Percentiles rank a stretch among this genome's conserved stretches.
Conservation (phyloP, 805 yeast species). For the Schwanniomyces vanrijiae region DNA sequence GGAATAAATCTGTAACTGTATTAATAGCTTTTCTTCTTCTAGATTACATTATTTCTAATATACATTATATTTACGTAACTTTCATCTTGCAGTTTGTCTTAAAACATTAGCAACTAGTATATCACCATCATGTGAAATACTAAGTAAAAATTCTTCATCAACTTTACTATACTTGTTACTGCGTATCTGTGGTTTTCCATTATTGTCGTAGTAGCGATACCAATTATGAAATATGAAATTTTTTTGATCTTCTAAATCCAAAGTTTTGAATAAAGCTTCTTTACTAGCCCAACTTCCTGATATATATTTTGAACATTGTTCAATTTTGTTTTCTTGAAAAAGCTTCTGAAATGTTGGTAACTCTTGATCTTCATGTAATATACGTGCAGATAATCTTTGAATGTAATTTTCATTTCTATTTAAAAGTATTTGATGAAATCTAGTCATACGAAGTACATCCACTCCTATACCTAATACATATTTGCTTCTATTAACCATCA, state of each 20-base stretch:
- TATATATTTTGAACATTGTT: slow-evolving; percentile 32
- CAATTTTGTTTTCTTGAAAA: slow-evolving; percentile 12
- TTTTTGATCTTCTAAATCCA: slow-evolving; percentile 50
- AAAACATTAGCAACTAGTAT: slow-evolving; percentile 56
- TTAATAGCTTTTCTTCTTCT: background rate
- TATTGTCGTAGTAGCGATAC: slow-evolving; percentile 44
- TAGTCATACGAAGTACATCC: slow-evolving; percentile 49
- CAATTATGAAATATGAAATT: slow-evolving; percentile 58
- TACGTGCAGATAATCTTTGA: slow-evolving; percentile 41
- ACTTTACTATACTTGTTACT: slow-evolving; percentile 23
- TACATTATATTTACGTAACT: background rate
- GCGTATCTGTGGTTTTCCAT: slow-evolving; percentile 47
- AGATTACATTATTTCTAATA: background rate
- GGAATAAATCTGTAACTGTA: slow-evolving; percentile 58
- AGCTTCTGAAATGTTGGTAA: slow-evolving; percentile 25
- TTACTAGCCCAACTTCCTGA: slow-evolving; percentile 71
- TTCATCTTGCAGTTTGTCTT: slow-evolving; percentile 25
- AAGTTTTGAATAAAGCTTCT: slow-evolving; percentile 69
- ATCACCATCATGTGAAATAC: slow-evolving; percentile 68
- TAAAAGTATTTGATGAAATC: slow-evolving; percentile 46
- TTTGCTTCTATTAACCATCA: slow-evolving; percentile 4
- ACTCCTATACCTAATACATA: slow-evolving; percentile 50
- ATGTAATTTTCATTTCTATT: slow-evolving; percentile 32
- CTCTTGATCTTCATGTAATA: slow-evolving; percentile 53
- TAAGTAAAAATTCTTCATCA: slow-evolving; percentile 51